These are phyloP conservation scores for Aureobasidium lini DNA, from an alignment of 2,329 filamentous ascomycete species.

Conservation along the genomic window DNA sequence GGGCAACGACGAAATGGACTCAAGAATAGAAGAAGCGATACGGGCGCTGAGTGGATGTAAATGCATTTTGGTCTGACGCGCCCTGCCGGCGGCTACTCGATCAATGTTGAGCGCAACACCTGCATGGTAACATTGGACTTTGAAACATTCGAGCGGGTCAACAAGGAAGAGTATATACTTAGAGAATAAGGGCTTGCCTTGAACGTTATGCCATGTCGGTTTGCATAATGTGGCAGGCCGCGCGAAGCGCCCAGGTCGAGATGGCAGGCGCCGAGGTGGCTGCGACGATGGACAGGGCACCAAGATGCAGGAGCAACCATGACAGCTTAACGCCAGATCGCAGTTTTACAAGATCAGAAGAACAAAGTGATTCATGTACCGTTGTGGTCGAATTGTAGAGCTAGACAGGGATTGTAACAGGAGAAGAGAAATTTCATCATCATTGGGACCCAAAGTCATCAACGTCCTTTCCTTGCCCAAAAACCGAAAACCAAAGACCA, in stretches of 20 bases:
- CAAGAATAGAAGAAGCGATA: background rate
- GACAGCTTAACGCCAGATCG: background rate
- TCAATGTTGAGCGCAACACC: background rate
- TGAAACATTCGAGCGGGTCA: background rate
- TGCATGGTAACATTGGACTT: background rate
- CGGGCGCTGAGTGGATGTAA: background rate
- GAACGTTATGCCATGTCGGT: background rate
- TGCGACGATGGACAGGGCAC: background rate
- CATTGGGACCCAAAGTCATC: background rate
- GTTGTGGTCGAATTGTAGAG: background rate
- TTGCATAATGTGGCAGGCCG: background rate
- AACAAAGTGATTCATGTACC: background rate
- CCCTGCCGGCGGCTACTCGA: constrained; percentile 6
- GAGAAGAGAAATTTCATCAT: constrained; percentile 2
- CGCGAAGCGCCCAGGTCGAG: background rate
- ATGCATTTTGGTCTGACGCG: background rate
- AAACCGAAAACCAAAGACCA: background rate
- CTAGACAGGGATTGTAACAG: background rate
- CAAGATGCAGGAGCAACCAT: background rate
- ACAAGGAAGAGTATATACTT: background rate
- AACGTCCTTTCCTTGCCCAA: background rate
- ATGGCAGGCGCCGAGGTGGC: background rate
- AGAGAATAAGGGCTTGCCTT: background rate
- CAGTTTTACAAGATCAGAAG: background rate
- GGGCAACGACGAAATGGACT: background rate